Evolutionary conservation across 2,329 filamentous ascomycete species (phyloP).

Genomic region (Onygenales sp.): DNA sequence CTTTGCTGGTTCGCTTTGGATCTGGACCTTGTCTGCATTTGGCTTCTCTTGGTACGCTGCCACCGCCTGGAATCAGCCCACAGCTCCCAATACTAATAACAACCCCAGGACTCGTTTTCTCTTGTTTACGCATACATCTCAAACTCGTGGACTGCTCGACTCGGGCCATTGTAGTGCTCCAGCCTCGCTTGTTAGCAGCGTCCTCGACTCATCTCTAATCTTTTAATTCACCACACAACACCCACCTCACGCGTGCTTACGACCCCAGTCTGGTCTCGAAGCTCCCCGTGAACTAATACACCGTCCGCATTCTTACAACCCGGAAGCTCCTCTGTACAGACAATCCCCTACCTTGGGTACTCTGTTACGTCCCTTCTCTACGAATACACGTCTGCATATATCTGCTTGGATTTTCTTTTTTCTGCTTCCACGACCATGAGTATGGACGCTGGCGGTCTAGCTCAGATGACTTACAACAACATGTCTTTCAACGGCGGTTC

Average conservation of each 20-base stretch:
- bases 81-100: neutral
- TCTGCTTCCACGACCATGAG: constrained; percentile 24
- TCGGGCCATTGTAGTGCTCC: too few relatives aligned
- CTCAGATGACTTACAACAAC: constrained; percentile 94
- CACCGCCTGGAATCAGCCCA: neutral
- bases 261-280: too few relatives aligned
- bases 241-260: too few relatives aligned
- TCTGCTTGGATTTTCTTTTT: constrained; percentile 17
- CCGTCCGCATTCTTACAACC: too few relatives aligned
- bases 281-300: too few relatives aligned
- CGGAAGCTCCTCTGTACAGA: neutral
- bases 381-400: constrained; percentile 13
- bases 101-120: neutral
- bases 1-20: constrained; percentile 3
- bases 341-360: neutral
- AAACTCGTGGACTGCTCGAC: neutral
- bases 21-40: neutral
- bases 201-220: too few relatives aligned
- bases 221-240: too few relatives aligned
- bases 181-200: too few relatives aligned
- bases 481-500: constrained; percentile 58
- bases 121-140: neutral
- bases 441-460: constrained; percentile 95
- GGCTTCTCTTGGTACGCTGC: neutral
- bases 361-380: neutral